phyloP scores from a whole-genome alignment of 1,284 basidiomycete genomes.

The Austropuccinia psidii region DNA sequence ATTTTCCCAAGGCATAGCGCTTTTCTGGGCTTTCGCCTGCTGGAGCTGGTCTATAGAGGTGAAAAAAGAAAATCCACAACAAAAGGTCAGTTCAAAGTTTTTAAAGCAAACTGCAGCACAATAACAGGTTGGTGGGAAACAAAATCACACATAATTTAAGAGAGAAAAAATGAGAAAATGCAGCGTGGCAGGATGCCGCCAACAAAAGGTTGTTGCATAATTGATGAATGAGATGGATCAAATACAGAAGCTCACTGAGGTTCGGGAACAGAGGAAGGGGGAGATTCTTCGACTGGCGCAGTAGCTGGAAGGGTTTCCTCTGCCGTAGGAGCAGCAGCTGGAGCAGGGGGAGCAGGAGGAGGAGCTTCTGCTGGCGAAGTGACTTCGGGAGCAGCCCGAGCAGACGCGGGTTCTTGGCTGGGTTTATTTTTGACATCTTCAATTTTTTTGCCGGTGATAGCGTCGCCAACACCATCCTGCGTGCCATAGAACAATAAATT shows the following conservation, averaged over 20 bases:
- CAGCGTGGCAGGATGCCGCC: not conserved
- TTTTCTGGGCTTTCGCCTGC: not conserved
- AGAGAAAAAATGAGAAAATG: not conserved
- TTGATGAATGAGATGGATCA: not conserved
- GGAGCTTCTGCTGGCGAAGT: not conserved
- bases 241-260: not conserved
- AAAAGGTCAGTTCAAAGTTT: too few species aligned
- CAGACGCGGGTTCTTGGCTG: not conserved
- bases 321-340: not conserved
- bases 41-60: too few species aligned
- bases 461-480: slow-evolving; percentile 30
- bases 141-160: too few species aligned
- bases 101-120: too few species aligned
- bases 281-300: not conserved
- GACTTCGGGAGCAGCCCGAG: not conserved
- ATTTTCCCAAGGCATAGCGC: slow-evolving; percentile 1
- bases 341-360: not conserved
- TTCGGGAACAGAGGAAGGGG: not conserved
- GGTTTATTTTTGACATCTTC: slow-evolving; percentile 1
- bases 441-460: slow-evolving; percentile 2
- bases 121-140: too few species aligned
- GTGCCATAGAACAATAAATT: not conserved
- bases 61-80: too few species aligned
- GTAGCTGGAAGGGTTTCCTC: not conserved
- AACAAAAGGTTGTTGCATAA: too few species aligned